Evolutionary conservation across 2,329 filamentous ascomycete species (phyloP), one percentile per base, ranked within the genome.

Genomic region (Camillea tinctor): DNA sequence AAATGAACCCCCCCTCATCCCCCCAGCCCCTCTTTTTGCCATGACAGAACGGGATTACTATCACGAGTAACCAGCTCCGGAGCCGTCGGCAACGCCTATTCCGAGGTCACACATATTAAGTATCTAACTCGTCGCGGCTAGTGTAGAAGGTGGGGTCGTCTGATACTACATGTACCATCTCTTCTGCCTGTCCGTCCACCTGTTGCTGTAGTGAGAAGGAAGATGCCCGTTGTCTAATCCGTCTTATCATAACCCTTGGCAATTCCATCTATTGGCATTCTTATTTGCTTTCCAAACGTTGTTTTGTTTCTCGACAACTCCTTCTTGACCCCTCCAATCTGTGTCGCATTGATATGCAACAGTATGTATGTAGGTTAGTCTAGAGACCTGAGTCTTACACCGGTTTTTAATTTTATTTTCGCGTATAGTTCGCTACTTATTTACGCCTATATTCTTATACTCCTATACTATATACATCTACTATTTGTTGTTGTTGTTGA

Each of bases 341-440:
- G 56, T 56, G 60, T 54, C 24, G 40, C 24, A 49, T 17, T 17
- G 17, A 19, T 23, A n/a, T 17, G 15, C 1, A 55, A 17, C 13
- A n/a, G n/a, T n/a, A n/a, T n/a, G n/a, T n/a, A 21, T 19, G n/a
- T 26, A 21, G 52, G 11, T 13, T 36, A 48, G 20, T n/a, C n/a
- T n/a, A 8, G 49, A 49, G 7, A 60, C 56, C 60, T 59, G 24
- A 54, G 56, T 59, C 54, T 30, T 30, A 30, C 26, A 30, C 24
- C 52, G 30, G 58, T 15, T 44, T 15, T 11, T 44, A 44, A 44
- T 44, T n/a, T 44, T n/a, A 44, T 44, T 44, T 15, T 44, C 11
- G 36, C 17, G 36, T 44, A 17, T 44, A 15, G 36, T 4, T 44
- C 17, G 36, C 6, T 44, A 30, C 13, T 11, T 30, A 30, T 7